A percentile compares a stretch with the other conserved stretches of the same genome.
phyloP scores from a whole-genome alignment of 176 grass and related monocot genomes.

The Carex parvula region DNA sequence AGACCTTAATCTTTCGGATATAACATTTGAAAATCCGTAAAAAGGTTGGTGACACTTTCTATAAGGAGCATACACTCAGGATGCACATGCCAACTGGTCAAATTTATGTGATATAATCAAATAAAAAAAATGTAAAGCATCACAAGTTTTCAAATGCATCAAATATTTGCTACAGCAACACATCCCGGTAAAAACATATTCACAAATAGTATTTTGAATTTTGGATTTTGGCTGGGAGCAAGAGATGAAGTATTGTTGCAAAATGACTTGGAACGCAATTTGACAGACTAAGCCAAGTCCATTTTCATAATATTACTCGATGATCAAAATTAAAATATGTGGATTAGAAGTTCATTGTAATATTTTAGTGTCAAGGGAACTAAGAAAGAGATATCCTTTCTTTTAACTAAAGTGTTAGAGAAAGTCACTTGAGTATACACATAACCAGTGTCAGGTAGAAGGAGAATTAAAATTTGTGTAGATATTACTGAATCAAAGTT shows the following conservation, averaged over 20 bases:
- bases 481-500: background rate
- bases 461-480: background rate
- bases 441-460: background rate
- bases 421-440: background rate
- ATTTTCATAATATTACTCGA: background rate
- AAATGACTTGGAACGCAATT: background rate
- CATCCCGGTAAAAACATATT: background rate
- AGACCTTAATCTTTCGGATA: background rate
- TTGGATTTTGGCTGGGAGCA: background rate
- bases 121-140: background rate
- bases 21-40: background rate
- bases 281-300: background rate
- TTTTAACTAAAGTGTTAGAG: background rate
- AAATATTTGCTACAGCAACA: background rate
- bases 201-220: background rate
- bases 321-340: background rate
- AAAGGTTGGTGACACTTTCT: background rate
- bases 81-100: background rate
- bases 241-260: background rate
- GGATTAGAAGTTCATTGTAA: background rate
- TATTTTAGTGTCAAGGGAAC: background rate
- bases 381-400: background rate
- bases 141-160: background rate
- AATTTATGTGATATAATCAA: background rate
- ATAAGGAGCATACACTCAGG: background rate